Conservation (phyloP, 495 filamentous ascomycete species). For the Neurospora pannonica region DNA sequence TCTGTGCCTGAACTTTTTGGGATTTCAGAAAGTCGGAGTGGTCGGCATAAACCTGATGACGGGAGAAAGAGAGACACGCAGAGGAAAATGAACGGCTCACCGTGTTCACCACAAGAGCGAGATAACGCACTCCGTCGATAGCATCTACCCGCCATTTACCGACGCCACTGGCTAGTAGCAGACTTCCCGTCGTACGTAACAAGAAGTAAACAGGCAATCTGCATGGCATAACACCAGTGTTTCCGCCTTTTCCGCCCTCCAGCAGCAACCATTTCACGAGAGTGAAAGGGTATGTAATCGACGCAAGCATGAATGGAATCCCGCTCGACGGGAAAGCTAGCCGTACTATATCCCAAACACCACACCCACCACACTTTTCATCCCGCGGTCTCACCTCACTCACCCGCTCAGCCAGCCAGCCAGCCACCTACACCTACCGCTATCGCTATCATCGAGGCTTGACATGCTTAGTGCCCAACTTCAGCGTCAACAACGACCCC, state of each 20-base stretch:
- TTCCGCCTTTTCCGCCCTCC: neutral
- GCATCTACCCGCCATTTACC: neutral
- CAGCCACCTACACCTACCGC: neutral
- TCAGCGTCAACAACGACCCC: constrained; percentile 79
- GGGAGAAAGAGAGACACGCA: neutral
- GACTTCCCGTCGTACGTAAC: neutral
- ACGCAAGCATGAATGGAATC: neutral
- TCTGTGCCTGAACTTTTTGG: too few species aligned
- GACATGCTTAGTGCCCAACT: constrained; percentile 47
- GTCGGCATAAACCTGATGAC: neutral
- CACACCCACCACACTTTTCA: neutral
- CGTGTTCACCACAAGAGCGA: neutral
- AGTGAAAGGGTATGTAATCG: neutral
- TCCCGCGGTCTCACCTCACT: neutral
- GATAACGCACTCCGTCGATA: neutral
- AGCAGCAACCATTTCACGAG: neutral
- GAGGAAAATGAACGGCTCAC: neutral
- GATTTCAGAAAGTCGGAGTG: neutral
- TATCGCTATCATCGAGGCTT: constrained; percentile 6
- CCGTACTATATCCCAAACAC: neutral
- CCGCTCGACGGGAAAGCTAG: neutral
- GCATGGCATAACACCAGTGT: neutral
- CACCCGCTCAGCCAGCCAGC: neutral
- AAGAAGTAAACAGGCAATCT: neutral
- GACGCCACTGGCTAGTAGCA: neutral